Conservation (phyloP, 164 flowering plant species). For the Aristolochia fimbriata region DNA sequence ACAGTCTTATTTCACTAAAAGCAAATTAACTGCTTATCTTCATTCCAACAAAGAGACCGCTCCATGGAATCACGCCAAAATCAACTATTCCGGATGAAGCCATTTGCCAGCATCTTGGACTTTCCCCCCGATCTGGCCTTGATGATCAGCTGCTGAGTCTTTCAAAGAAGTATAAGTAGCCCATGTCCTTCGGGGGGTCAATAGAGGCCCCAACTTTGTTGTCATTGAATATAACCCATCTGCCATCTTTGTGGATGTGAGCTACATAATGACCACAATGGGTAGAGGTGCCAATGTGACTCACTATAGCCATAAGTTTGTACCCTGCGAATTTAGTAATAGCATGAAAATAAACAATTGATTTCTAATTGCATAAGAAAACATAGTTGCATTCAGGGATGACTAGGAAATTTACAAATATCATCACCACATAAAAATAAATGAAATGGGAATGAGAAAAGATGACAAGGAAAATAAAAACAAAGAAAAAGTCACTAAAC, state of each 20-base stretch:
- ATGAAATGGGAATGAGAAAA: too few species aligned
- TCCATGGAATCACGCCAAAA: not conserved
- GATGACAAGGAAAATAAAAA: too few species aligned
- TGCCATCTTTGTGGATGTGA: constrained; percentile 76
- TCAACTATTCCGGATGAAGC: not conserved
- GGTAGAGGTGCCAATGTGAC: constrained; percentile 97
- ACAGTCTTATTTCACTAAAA: too few species aligned
- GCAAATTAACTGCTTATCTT: too few species aligned
- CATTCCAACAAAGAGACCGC: too few species aligned
- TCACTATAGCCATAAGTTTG: constrained; percentile 82
- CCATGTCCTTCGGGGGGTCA: constrained; percentile 95
- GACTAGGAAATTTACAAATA: too few species aligned
- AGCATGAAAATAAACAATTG: not conserved
- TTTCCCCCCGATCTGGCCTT: not conserved
- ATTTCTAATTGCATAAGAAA: not conserved
- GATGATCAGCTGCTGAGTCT: constrained; percentile 24
- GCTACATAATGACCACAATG: constrained; percentile 99
- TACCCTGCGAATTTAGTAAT: constrained; percentile 45
- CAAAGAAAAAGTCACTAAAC: too few species aligned
- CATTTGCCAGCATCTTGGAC: not conserved
- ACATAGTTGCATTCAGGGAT: too few species aligned
- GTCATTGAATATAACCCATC: constrained; percentile 94
- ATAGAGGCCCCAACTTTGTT: constrained; percentile 79
- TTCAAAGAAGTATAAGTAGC: constrained; percentile 88
- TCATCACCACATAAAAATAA: too few species aligned